Base-by-base conservation (phyloP, 2,329 filamentous ascomycete genomes). In the Dactylellina leptospora region DNA sequence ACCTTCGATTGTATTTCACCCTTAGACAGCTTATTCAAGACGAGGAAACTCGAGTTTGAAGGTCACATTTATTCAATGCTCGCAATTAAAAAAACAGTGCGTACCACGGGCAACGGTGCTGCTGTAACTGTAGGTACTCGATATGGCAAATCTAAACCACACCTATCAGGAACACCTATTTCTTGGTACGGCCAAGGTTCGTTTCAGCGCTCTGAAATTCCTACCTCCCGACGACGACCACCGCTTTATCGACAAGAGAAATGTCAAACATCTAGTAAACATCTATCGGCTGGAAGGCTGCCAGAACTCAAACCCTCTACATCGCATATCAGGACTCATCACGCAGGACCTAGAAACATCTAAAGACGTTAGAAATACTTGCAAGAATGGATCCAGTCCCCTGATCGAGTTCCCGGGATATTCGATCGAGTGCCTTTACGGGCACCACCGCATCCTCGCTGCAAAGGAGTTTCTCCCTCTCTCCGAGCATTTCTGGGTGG, bases 211-310 rank as follows among this genome's bases (percentile, higher is more conserved):
- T 30, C 25, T 51, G 25, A 51, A 51, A 30, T 51, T 51, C 18
- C 20, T 51, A 6, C 47, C 47, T 4, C 47, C 47, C 11, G 10
- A 51, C 25, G 22, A 51, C 4, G 25, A 25, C 22, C 25, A 51
- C 16, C 25, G 47, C 22, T 51, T 51, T 18, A 51, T 51, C 9
- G 47, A 51, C 30, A 51, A 51, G 30, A 28, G 16, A 51, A 51
- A 51, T 51, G 16, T 51, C n/a, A 51, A 51, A 30, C 47, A 16
- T 28, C 30, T 51, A 16, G 25, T 51, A n/a, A 30, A 18, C 13
- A 51, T 51, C 22, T 51, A 27, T 18, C 22, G 25, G 25, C 25
- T 28, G 9, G 25, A 51, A 16, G 25, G 47, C 4, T 51, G 16
- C 25, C 22, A 30, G 16, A 51, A 51, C 16, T 8, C 25, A 16